These are phyloP conservation scores for Metschnikowia chrysomelidarum DNA, from an alignment of 805 yeast species.

Conservation along the genomic window DNA sequence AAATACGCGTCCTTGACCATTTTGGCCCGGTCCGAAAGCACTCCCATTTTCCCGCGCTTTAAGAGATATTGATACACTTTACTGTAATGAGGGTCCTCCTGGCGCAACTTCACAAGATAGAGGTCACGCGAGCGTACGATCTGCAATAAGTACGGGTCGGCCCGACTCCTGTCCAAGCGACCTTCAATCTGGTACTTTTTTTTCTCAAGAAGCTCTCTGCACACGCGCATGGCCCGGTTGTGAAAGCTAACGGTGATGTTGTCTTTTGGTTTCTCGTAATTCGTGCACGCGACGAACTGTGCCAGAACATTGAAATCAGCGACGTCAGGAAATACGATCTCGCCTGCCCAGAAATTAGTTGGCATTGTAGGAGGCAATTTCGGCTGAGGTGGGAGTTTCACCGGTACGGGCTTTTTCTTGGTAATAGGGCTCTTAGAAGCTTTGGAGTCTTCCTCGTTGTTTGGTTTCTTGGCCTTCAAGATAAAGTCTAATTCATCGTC, in stretches of 20 bases:
- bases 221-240: conserved; percentile 26
- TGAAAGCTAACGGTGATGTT: conserved; percentile 18
- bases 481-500: conserved; percentile 37
- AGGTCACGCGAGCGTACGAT: conserved; percentile 51
- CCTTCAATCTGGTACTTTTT: conserved; percentile 55
- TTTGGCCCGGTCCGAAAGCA: conserved; percentile 47
- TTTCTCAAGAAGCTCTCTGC: conserved; percentile 29
- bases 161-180: conserved; percentile 52
- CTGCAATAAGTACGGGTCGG: conserved; percentile 54
- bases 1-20: conserved; percentile 65
- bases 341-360: conserved; percentile 44
- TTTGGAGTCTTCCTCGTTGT: background rate
- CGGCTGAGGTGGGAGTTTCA: conserved; percentile 1
- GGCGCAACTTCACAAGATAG: conserved; percentile 45
- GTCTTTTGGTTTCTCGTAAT: conserved; percentile 21
- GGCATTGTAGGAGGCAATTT: conserved; percentile 18
- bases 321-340: conserved; percentile 48
- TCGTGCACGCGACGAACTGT: conserved; percentile 37
- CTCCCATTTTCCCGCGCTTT: conserved; percentile 53
- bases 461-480: conserved; percentile 19
- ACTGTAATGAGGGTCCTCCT: conserved; percentile 24
- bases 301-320: conserved; percentile 41
- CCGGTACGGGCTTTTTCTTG: background rate
- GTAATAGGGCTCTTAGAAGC: background rate
- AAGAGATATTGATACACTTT: conserved; percentile 45